A percentile compares a stretch with the other conserved stretches of the same genome.
Evolutionary conservation across 768 basidiomycete species (phyloP).

Genomic region (Amanita muscaria): DNA sequence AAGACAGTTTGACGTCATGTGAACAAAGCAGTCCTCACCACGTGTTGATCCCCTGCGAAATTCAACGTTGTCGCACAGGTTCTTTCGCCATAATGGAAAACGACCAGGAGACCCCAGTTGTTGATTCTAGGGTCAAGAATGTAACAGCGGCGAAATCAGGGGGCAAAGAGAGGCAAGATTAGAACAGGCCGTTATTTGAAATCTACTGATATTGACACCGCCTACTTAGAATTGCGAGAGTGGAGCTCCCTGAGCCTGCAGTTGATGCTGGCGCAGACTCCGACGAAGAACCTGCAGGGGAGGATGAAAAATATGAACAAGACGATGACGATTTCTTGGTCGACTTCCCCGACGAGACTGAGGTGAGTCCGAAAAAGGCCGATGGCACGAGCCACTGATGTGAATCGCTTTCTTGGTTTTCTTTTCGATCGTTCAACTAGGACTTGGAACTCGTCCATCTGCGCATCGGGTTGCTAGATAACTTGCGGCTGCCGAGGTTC

Average conservation of each 20-base stretch:
- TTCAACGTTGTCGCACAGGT: background rate
- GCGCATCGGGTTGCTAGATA: constrained; percentile 58
- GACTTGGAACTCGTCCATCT: constrained; percentile 83
- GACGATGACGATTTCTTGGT: constrained; percentile 62
- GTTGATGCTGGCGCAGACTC: constrained; percentile 37
- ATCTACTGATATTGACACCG: too few relatives aligned
- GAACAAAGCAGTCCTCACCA: background rate
- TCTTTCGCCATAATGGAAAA: constrained; percentile 1
- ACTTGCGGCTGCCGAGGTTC: constrained; percentile 69
- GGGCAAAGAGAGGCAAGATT: too few relatives aligned
- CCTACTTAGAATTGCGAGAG: constrained; percentile 15
- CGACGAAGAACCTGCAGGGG: constrained; percentile 37
- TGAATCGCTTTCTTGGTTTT: background rate
- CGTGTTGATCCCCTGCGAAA: background rate
- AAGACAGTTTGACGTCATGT: constrained; percentile 1
- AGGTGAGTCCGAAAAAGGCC: too few relatives aligned
- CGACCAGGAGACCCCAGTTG: background rate
- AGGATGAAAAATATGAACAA: constrained; percentile 35
- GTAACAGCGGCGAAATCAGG: background rate
- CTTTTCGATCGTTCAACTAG: constrained; percentile 29
- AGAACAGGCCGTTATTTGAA: too few relatives aligned
- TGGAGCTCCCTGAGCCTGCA: constrained; percentile 16
- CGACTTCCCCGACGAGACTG: constrained; percentile 77
- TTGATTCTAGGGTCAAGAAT: background rate
- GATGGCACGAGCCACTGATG: background rate